Base-by-base conservation (phyloP, 805 yeast species). In the Zygosaccharomyces bisporus region DNA sequence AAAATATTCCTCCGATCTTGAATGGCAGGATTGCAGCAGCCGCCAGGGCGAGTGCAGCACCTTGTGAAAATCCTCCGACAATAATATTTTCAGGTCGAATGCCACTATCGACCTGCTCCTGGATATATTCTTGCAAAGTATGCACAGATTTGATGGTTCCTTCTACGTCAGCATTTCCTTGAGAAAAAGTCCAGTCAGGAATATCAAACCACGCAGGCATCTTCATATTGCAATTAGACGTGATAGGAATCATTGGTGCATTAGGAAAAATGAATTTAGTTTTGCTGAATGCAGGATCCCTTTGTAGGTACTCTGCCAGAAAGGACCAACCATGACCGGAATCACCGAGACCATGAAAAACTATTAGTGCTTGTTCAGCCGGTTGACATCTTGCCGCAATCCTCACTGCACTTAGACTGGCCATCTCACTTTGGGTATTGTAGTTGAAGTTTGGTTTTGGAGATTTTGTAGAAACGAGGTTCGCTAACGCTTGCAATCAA, bases 11-110 rank as follows among this genome's bases (percentile, higher is more conserved):
- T 6, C 86, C 98, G 16, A 90, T 69, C 57, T 83, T 84, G 44
- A 68, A 60, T 14, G 80, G 80, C 24, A 73, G 61, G 8, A 74
- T 63, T 0, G 81, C 70, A 17, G 78, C 71, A 12, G 83, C 59
- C 2, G 86, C 87, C 47, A 86, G 68, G 1, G 93, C 68, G 8
- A 91, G 49, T 1, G 95, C 89, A 39, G 88, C 95, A 44, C 99
- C 99, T 67, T 93, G 99, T 4, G 95, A 83, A 61, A 93, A 93
- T 0, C 99, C 99, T 27, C 98, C 98, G 45, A 93, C 70, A n/a
- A 93, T 70, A 37, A 93, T 84, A 42, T 84, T 77, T 13, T 78
- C 79, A 0, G 83, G 70, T 3, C 77, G 72, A 27, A 85, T 74
- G 7, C 83, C 79, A 5, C 56, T 54, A 6, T 74, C 76, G 12